Conservation (phyloP, 305 asterid genomes). For the Solanum hybrid region DNA sequence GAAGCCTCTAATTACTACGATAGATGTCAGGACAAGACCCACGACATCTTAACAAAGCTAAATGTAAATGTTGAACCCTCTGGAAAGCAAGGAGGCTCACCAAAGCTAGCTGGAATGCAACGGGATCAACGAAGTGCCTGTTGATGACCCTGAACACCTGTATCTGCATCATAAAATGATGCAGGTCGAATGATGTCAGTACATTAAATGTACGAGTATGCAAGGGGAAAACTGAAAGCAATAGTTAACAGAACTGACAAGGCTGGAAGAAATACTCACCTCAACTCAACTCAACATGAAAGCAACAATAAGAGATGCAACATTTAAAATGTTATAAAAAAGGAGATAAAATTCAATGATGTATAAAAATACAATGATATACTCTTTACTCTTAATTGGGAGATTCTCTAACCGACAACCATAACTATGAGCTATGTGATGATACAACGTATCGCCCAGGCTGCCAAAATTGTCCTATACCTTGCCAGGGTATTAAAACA, state of each 20-base stretch:
- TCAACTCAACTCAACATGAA: background rate
- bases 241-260: background rate
- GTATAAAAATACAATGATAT: too few relatives aligned
- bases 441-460: background rate
- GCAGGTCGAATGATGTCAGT: background rate
- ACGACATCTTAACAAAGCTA: background rate
- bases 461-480: background rate
- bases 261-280: background rate
- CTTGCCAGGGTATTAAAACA: background rate
- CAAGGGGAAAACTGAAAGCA: background rate
- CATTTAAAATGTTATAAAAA: too few relatives aligned
- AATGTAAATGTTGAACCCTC: background rate
- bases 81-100: background rate
- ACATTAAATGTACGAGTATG: background rate
- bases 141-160: background rate
- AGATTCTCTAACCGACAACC: background rate
- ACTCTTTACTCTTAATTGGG: background rate
- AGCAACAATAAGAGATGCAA: background rate
- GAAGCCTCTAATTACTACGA: background rate
- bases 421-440: background rate
- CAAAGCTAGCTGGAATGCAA: background rate
- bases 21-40: background rate
- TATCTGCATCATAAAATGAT: background rate
- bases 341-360: background rate
- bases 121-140: background rate